Evolutionary conservation across 2,329 filamentous ascomycete species (phyloP).

Genomic region (Didymella glomerata): DNA sequence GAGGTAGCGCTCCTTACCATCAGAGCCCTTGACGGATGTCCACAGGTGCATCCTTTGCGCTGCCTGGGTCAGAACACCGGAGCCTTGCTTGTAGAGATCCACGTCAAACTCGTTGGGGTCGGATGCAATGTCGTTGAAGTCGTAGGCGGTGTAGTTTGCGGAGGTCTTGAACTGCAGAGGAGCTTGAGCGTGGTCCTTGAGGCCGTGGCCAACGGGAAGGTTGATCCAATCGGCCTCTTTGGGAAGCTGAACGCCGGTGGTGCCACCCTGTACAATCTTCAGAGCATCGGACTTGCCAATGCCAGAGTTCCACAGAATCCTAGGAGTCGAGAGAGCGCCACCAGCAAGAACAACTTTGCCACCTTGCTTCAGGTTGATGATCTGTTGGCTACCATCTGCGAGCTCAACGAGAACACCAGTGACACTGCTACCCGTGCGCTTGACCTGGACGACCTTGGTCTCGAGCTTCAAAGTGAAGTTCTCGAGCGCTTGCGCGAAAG

Average conservation of each 20-base stretch:
- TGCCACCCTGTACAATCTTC: conserved; percentile 28
- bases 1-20: conserved; percentile 39
- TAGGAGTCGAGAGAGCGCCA: conserved; percentile 60
- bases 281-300: conserved; percentile 39
- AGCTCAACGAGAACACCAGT: conserved; percentile 35
- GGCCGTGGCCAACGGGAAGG: conserved; percentile 43
- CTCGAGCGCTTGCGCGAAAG: conserved; percentile 23
- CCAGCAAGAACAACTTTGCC: conserved; percentile 59
- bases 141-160: conserved; percentile 49
- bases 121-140: conserved; percentile 43
- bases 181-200: conserved; percentile 35
- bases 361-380: conserved; percentile 66
- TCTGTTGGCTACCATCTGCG: conserved; percentile 65
- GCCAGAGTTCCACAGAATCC: conserved; percentile 38
- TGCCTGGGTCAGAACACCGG: conserved; percentile 17
- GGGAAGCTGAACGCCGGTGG: conserved; percentile 29
- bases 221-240: conserved; percentile 33
- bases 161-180: conserved; percentile 26
- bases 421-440: conserved; percentile 28
- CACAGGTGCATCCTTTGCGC: conserved; percentile 23
- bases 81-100: conserved; percentile 17
- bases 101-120: conserved; percentile 11
- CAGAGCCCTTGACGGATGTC: conserved; percentile 49
- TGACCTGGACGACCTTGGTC: conserved; percentile 34
- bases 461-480: conserved; percentile 38